Evolutionary conservation across 1,139 yeast species (phyloP).

Genomic region (Saccharomyces hybrid): DNA sequence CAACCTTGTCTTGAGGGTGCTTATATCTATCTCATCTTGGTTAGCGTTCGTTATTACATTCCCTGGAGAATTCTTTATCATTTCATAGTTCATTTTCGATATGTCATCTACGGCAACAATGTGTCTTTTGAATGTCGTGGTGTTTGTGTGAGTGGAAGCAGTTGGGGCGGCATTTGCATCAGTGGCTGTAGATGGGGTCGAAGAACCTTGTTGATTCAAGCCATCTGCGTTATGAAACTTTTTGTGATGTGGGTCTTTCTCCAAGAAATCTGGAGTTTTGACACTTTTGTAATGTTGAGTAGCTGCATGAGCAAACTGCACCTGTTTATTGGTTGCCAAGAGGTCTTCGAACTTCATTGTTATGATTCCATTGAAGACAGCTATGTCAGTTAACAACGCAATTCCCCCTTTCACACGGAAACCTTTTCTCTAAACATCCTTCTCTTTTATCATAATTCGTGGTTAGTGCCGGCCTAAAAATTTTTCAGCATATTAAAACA

Average conservation of each 20-base stretch:
- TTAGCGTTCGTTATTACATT: not conserved
- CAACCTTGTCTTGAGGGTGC: slow-evolving; percentile 21
- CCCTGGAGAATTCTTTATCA: slow-evolving; percentile 30
- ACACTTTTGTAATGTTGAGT: slow-evolving; percentile 4
- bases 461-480: slow-evolving; percentile 2
- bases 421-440: not conserved
- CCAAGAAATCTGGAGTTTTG: slow-evolving; percentile 6
- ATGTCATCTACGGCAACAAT: slow-evolving; percentile 28
- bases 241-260: slow-evolving; percentile 5
- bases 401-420: not conserved
- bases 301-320: slow-evolving; percentile 12
- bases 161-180: not conserved
- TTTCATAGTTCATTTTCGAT: slow-evolving; percentile 30
- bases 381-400: not conserved
- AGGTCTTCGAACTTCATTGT: slow-evolving; percentile 2
- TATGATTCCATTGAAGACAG: not conserved
- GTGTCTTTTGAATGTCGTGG: slow-evolving; percentile 23
- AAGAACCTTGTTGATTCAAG: not conserved
- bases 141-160: slow-evolving; percentile 5
- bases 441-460: not conserved
- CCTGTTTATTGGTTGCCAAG: slow-evolving; percentile 9
- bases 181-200: not conserved
- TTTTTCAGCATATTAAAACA: slow-evolving; percentile 1
- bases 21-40: slow-evolving; percentile 14
- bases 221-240: not conserved